Base-by-base conservation (phyloP, 176 grass and related monocot genomes). In the Sorghum bicolor region DNA sequence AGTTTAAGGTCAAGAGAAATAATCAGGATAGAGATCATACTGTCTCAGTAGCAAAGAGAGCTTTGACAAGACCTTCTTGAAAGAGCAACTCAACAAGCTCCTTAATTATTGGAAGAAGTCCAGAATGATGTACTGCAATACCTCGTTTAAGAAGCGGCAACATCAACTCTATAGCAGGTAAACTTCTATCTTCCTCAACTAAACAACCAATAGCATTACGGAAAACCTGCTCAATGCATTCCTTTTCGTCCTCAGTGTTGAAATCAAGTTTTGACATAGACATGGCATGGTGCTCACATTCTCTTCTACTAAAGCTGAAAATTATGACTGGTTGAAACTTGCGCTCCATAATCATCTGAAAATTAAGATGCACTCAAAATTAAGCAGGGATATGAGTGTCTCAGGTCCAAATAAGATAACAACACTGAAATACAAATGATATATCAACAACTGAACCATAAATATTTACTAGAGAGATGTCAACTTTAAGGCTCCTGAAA, bases 241-340 rank as follows among this genome's bases (percentile, higher is more conserved):
- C 93, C 82, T 95, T 94, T 77, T 98, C 96, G 15, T 98, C 96
- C 61, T 98, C 87, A 72, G 84, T 88, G 81, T 92, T 98, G 83
- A 98, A 98, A 80, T 98, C 93, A 86, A 98, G 96, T 82, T 98
- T 98, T 79, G 96, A 88, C 93, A 98, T 98, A 24, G 96, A 95
- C 96, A 99, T 94, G 30, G 96, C 96, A 80, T 95, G 91, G 34
- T 98, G 93, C 68, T 98, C 93, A 75, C 96, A 98, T 80, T 98
- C 96, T 72, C 91, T 93, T 86, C 96, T 95, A 86, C 96, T 98
- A 81, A 98, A 98, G 76, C 96, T 95, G 85, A 98, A 98, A 88
- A 98, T 88, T 80, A 94, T 98, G 72, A 95, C 96, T 31, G 96
- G 96, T 81, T 99, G 93, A 85, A 96, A 99, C 78, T 96, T 94